A percentile compares a stretch with the other conserved stretches of the same genome.
Evolutionary conservation across 768 basidiomycete species (phyloP).

Genomic region (Kwoniella heveanensis): DNA sequence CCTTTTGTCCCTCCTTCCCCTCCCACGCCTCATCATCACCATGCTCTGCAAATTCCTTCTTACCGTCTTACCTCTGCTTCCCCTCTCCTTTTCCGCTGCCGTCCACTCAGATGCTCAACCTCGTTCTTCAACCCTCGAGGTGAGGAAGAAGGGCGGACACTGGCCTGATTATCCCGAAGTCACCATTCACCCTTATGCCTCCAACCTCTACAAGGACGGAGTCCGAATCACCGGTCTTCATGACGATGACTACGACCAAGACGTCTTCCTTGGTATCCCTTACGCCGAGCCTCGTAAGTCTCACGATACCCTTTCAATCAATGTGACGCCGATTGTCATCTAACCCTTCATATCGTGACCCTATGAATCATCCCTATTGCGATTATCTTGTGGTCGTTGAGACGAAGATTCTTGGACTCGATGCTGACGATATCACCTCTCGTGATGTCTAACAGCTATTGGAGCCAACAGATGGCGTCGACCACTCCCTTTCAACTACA

Average conservation of each 20-base stretch:
- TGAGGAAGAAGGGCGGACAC: constrained; percentile 9
- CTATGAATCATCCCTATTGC: too few species aligned
- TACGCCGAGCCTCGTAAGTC: constrained; percentile 49
- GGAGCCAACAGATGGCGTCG: constrained; percentile 40
- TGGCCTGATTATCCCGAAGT: constrained; percentile 21
- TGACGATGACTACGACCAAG: constrained; percentile 25
- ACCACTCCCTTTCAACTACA: constrained; percentile 35
- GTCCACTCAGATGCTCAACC: background rate
- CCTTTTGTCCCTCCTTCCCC: background rate
- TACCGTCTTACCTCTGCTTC: constrained; percentile 1
- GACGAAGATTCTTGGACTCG: too few species aligned
- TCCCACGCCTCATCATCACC: background rate
- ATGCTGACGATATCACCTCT: constrained; percentile 9
- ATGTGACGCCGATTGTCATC: too few species aligned
- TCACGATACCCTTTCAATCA: background rate
- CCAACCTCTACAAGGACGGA: constrained; percentile 21
- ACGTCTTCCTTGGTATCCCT: constrained; percentile 50
- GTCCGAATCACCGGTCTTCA: constrained; percentile 30
- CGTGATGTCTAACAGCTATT: constrained; percentile 30
- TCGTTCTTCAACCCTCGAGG: background rate
- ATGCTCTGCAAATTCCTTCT: background rate
- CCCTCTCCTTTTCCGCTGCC: background rate
- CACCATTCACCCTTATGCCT: constrained; percentile 35
- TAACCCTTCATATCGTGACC: too few species aligned
- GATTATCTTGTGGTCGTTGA: too few species aligned